phyloP scores from a whole-genome alignment of 495 filamentous ascomycete genomes.

The Poronia punctata region DNA sequence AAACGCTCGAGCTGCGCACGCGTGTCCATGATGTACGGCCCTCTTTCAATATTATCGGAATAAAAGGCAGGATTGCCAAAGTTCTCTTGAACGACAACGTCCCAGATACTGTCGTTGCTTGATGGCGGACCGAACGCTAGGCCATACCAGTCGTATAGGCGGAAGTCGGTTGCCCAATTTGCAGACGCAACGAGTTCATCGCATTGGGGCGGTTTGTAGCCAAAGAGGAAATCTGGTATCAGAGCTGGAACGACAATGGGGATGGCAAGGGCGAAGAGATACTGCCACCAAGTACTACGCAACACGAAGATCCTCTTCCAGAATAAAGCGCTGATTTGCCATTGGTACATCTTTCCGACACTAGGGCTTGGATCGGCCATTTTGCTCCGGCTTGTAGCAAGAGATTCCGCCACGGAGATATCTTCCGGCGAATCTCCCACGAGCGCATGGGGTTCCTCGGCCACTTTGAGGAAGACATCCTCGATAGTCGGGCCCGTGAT shows the following conservation, averaged over 20 bases:
- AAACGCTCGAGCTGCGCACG: slow-evolving; percentile 51
- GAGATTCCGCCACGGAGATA: slow-evolving; percentile 12
- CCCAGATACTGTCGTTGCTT: slow-evolving; percentile 8
- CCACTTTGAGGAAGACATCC: slow-evolving; percentile 65
- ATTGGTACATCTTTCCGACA: slow-evolving; percentile 30
- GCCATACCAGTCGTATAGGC: background rate
- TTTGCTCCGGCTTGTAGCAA: slow-evolving; percentile 12
- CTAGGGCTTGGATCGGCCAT: slow-evolving; percentile 9
- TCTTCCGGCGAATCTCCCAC: slow-evolving; percentile 14
- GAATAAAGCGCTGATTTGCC: slow-evolving; percentile 60
- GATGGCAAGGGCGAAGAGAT: slow-evolving; percentile 53
- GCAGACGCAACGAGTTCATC: slow-evolving; percentile 8
- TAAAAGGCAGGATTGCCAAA: background rate
- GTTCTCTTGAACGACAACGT: slow-evolving; percentile 6
- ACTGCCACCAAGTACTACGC: slow-evolving; percentile 58
- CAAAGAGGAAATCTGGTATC: slow-evolving; percentile 34
- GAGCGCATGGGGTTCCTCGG: slow-evolving; percentile 45
- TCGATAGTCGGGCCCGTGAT: slow-evolving; percentile 66
- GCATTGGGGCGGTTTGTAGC: slow-evolving; percentile 26
- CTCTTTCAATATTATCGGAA: slow-evolving; percentile 5
- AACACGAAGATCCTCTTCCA: slow-evolving; percentile 59
- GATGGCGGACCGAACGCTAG: slow-evolving; percentile 10
- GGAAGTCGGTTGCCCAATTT: slow-evolving; percentile 6
- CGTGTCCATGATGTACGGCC: slow-evolving; percentile 29
- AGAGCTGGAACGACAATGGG: slow-evolving; percentile 45